A percentile compares a stretch with the other conserved stretches of the same genome.
phyloP scores from a whole-genome alignment of 1,139 yeast species.

The Candida sp. region DNA sequence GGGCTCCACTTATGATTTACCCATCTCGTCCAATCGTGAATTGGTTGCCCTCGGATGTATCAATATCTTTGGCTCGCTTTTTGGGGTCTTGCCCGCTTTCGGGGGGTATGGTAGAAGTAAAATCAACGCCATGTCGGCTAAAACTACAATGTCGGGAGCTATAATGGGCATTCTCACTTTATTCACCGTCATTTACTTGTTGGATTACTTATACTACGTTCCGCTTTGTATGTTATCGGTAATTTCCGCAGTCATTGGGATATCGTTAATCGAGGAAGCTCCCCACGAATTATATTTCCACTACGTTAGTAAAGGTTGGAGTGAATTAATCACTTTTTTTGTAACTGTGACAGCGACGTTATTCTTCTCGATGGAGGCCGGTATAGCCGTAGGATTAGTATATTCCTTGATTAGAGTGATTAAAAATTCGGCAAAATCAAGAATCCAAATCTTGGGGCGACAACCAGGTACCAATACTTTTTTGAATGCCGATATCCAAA shows the following conservation, averaged over 20 bases:
- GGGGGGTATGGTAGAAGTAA: conserved; percentile 97
- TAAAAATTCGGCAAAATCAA: conserved; percentile 79
- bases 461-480: conserved; percentile 75
- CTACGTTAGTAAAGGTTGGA: conserved; percentile 68
- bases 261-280: conserved; percentile 79
- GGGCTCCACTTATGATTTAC: conserved; percentile 63
- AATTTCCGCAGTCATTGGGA: conserved; percentile 76
- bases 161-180: conserved; percentile 76
- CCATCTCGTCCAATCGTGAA: conserved; percentile 73
- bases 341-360: conserved; percentile 72
- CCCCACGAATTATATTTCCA: conserved; percentile 80
- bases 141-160: conserved; percentile 79
- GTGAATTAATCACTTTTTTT: conserved; percentile 71
- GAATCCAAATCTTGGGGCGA: conserved; percentile 87
- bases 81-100: conserved; percentile 88
- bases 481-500: conserved; percentile 67
- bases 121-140: conserved; percentile 82
- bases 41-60: conserved; percentile 79
- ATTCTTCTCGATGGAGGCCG: conserved; percentile 84
- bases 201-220: conserved; percentile 65
- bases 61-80: conserved; percentile 61
- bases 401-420: conserved; percentile 80
- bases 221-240: conserved; percentile 84
- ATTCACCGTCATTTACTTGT: conserved; percentile 56
- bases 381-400: conserved; percentile 81